These are phyloP conservation scores for Berberis thunbergii DNA, from an alignment of 164 flowering plant genomes.

Conservation along the genomic window DNA sequence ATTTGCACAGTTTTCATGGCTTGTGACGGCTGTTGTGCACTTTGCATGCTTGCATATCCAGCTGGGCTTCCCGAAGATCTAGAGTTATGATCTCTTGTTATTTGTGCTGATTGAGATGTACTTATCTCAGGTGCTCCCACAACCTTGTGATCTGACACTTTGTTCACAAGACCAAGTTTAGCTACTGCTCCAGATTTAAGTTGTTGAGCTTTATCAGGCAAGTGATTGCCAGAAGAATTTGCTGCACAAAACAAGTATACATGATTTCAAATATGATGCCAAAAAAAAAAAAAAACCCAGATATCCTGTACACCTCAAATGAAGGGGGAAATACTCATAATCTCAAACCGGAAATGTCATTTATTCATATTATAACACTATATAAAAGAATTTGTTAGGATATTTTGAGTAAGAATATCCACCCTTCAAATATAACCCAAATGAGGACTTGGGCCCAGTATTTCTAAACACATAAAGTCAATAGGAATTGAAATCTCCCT, in stretches of 20 bases:
- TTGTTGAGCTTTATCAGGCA: slow-evolving; percentile 32
- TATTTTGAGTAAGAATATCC: too few relatives aligned
- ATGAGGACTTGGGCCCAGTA: too few relatives aligned
- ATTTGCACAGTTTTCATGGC: slow-evolving; percentile 28
- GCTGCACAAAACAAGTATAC: slow-evolving; percentile 25
- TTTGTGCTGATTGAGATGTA: slow-evolving; percentile 26
- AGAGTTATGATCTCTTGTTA: slow-evolving; percentile 31
- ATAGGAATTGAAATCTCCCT: too few relatives aligned
- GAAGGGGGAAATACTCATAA: too few relatives aligned
- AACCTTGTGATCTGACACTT: slow-evolving; percentile 28
- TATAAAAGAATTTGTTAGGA: too few relatives aligned
- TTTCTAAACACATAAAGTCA: too few relatives aligned
- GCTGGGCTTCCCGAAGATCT: slow-evolving; percentile 37
- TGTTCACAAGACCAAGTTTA: slow-evolving; percentile 36
- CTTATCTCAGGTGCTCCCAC: slow-evolving; percentile 28
- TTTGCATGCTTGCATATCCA: slow-evolving; percentile 24
- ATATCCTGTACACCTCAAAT: too few relatives aligned
- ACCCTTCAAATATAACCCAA: too few relatives aligned
- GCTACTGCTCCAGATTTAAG: slow-evolving; percentile 26
- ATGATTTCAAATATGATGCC: background rate
- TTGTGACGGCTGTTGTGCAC: slow-evolving; percentile 39
- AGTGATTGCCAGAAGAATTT: slow-evolving; percentile 38
- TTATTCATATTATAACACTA: too few relatives aligned
- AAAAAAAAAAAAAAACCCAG: too few relatives aligned
- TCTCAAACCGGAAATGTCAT: too few relatives aligned